Conservation (phyloP, 1,284 basidiomycete genomes). For the Rhodotorula sp. region DNA sequence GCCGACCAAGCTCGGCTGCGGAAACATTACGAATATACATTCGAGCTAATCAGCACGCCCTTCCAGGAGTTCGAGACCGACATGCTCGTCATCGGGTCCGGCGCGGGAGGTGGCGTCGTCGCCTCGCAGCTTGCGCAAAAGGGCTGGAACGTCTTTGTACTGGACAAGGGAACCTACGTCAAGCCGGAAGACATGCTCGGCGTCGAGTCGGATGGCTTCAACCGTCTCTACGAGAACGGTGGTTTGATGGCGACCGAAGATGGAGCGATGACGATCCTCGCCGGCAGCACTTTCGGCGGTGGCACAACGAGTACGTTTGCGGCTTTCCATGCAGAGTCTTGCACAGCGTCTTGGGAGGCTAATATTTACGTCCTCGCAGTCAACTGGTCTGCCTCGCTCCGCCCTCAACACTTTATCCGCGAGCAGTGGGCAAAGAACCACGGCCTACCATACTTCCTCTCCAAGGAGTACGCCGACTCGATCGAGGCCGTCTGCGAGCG, state of each 20-base stretch:
- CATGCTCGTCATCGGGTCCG: conserved; percentile 51
- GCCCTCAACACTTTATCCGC: conserved; percentile 50
- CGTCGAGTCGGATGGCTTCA: conserved; percentile 48
- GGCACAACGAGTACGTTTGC: conserved; percentile 46
- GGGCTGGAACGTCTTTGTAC: conserved; percentile 50
- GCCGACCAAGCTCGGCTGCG: conserved; percentile 15
- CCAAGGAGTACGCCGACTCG: conserved; percentile 48
- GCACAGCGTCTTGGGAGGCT: not conserved
- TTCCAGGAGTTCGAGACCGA: conserved; percentile 37
- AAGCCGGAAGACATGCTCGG: conserved; percentile 47
- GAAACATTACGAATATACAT: conserved; percentile 23
- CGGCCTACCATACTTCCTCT: conserved; percentile 49
- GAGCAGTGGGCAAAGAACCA: conserved; percentile 50
- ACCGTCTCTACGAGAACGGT: conserved; percentile 49
- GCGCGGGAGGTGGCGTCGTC: conserved; percentile 52
- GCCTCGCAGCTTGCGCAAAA: conserved; percentile 48
- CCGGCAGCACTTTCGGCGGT: conserved; percentile 53
- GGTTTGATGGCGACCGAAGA: conserved; percentile 51
- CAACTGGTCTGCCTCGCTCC: conserved; percentile 54
- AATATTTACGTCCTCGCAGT: conserved; percentile 34
- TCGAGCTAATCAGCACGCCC: conserved; percentile 25
- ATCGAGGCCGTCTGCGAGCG: conserved; percentile 49
- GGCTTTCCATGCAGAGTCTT: no score
- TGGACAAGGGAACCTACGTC: conserved; percentile 53
- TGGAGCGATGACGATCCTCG: conserved; percentile 50